phyloP scores from a whole-genome alignment of 805 yeast species.

The Saccharomycopsis microspora region DNA sequence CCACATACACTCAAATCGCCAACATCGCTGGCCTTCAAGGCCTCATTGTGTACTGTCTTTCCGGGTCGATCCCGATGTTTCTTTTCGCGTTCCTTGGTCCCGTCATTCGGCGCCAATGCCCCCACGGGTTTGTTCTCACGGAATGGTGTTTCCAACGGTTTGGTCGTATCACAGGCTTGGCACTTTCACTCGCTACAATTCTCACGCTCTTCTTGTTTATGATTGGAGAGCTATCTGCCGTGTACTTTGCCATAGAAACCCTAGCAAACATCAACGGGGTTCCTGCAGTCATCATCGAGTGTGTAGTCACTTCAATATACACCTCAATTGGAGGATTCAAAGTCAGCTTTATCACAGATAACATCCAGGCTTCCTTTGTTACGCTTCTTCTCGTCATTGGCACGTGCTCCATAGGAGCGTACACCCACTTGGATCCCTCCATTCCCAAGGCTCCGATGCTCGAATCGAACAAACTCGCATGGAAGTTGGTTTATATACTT shows the following conservation, averaged over 20 bases:
- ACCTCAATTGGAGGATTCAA: conserved; percentile 84
- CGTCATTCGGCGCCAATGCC: conserved; percentile 61
- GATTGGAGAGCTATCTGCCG: conserved; percentile 79
- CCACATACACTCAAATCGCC: conserved; percentile 81
- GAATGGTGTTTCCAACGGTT: conserved; percentile 88
- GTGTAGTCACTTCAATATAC: conserved; percentile 78
- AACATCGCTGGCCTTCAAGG: conserved; percentile 84
- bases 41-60: conserved; percentile 62
- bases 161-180: conserved; percentile 62
- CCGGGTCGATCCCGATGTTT: conserved; percentile 77
- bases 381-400: conserved; percentile 57
- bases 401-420: conserved; percentile 66
- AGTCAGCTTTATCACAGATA: conserved; percentile 80
- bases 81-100: conserved; percentile 83
- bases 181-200: conserved; percentile 71
- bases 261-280: conserved; percentile 71
- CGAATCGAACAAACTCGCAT: conserved; percentile 61
- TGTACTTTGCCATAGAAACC: conserved; percentile 64
- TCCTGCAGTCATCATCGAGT: conserved; percentile 75
- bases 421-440: conserved; percentile 49
- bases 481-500: conserved; percentile 81
- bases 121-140: conserved; percentile 82
- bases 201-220: conserved; percentile 77
- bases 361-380: conserved; percentile 71
- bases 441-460: conserved; percentile 58